Conservation (phyloP, 1,139 yeast genomes). For the Yamadazyma oceani region DNA sequence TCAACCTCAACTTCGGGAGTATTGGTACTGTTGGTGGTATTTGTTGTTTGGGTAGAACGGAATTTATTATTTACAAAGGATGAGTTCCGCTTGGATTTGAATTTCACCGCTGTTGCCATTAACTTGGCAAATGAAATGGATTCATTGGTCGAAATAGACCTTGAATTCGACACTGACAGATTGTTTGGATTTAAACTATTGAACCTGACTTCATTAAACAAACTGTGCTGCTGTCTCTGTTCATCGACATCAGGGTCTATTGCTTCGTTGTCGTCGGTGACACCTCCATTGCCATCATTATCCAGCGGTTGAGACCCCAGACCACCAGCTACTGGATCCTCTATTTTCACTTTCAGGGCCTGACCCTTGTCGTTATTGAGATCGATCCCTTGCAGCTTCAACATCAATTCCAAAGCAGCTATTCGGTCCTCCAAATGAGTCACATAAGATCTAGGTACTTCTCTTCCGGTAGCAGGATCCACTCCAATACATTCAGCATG, state of each 20-base stretch:
- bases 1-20: slow-evolving; percentile 14
- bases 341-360: slow-evolving; percentile 11
- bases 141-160: slow-evolving; percentile 10
- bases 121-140: slow-evolving; percentile 67
- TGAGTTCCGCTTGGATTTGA: slow-evolving; percentile 32
- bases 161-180: slow-evolving; percentile 6
- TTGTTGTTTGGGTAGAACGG: neutral
- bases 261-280: neutral
- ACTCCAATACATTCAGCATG: slow-evolving; percentile 75
- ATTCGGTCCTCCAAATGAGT: slow-evolving; percentile 70
- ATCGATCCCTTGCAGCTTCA: slow-evolving; percentile 44
- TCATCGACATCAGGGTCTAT: slow-evolving; percentile 6
- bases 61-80: neutral
- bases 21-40: slow-evolving; percentile 15
- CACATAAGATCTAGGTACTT: slow-evolving; percentile 79
- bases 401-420: slow-evolving; percentile 50
- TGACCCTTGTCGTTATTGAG: slow-evolving; percentile 5
- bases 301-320: too few relatives aligned
- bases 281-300: neutral
- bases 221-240: slow-evolving; percentile 9
- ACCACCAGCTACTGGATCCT: neutral
- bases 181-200: slow-evolving; percentile 9
- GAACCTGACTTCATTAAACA: slow-evolving; percentile 15
- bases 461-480: slow-evolving; percentile 87
- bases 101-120: slow-evolving; percentile 73